phyloP scores from a whole-genome alignment of 345 rosid species.

The Theobroma cacao region DNA sequence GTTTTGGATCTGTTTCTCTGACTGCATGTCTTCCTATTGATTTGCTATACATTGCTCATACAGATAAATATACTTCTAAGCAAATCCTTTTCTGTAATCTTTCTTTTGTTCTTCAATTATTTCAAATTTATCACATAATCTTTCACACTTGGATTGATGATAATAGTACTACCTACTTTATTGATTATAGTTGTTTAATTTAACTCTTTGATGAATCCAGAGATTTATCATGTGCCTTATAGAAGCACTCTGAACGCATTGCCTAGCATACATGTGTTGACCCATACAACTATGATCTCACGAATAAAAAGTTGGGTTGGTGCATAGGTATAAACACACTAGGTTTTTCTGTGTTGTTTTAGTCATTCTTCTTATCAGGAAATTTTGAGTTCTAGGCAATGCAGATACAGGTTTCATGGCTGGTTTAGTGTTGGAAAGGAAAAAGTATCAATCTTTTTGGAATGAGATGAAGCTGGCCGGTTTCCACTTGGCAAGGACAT shows the following conservation, averaged over 20 bases:
- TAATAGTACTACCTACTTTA: neutral
- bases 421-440: neutral
- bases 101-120: neutral
- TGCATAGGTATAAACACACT: neutral
- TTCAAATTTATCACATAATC: neutral
- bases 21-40: neutral
- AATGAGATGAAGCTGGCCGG: neutral
- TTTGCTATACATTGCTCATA: neutral
- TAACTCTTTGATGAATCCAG: neutral
- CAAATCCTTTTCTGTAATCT: neutral
- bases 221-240: neutral
- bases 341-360: neutral
- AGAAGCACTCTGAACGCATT: neutral
- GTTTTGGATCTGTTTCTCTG: conserved; percentile 1
- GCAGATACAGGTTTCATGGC: neutral
- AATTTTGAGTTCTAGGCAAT: neutral
- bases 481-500: neutral
- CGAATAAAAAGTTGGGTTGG: neutral
- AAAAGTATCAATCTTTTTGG: neutral
- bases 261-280: neutral
- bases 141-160: neutral
- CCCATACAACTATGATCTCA: neutral
- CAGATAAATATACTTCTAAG: neutral
- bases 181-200: neutral
- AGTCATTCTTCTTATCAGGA: neutral